Base-by-base conservation (phyloP, 345 rosid genomes). In the Eutrema heterophyllum region DNA sequence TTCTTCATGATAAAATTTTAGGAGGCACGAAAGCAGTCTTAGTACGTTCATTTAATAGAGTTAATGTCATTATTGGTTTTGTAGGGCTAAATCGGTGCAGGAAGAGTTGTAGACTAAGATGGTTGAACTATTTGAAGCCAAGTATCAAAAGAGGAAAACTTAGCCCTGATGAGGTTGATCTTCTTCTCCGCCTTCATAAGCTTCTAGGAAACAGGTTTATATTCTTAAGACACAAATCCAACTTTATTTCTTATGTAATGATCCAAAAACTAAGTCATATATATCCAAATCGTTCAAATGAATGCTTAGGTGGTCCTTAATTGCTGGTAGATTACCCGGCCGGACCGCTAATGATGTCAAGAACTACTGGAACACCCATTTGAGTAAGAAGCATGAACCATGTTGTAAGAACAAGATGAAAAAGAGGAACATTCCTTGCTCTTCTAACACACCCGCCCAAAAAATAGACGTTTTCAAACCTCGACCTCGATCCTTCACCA, bases 21-120 rank as follows among this genome's bases (percentile, higher is more conserved):
- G 6, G 48, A 64, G 57, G 44, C 21, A 54, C 4, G 38, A 26
- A 72, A 44, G 21, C 29, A 21, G 29, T 43, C 7, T 32, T 6
- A 30, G 33, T 30, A 30, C 6, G 7, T 30, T 29, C 5, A 29
- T 3, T 12, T 16, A 8, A 24, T 21, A 49, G 53, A 18, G 12
- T 50, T 16, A 5, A 39, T 39, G 5, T 13, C 54, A 39, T 59
- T 33, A 24, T 36, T 67, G 46, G 51, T n/a, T 50, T 24, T 55
- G 39, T 61, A 86, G 91, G 91, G 12, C 61, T 86, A 68, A 85
- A 84, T n/a, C 80, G 88, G 14, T 86, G 90, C 67, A 74, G 90
- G 18, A 86, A 86, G 56, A 84, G 90, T 57, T 86, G 90, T 55
- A 71, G 88, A 73, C 55, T 87, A 48, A 74, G 91, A 76, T 86